Evolutionary conservation across 345 rosid species (phyloP).

Genomic region (Populus simonii): DNA sequence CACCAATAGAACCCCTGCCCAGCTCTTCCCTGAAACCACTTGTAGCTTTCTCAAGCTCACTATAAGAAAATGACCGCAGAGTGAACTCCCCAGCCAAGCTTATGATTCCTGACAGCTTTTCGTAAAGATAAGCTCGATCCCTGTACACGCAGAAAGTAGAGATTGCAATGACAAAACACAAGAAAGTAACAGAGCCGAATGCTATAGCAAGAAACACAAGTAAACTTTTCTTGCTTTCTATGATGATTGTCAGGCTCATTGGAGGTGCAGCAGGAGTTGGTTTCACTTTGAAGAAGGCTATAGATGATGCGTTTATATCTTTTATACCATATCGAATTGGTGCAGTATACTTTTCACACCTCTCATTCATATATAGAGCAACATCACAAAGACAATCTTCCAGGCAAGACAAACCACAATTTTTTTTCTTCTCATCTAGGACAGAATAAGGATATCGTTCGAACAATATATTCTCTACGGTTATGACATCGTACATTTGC

Average conservation of each 20-base stretch:
- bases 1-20: no score
- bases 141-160: constrained; percentile 15
- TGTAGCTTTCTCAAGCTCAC: no score
- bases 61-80: constrained; percentile 15
- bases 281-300: no score
- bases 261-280: no score
- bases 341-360: not conserved
- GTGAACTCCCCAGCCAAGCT: constrained; percentile 16
- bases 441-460: not conserved
- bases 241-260: no score
- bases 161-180: constrained; percentile 13
- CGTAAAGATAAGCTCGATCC: constrained; percentile 8
- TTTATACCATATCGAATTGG: constrained; percentile 4
- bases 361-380: not conserved
- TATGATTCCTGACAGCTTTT: not conserved
- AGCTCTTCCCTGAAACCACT: no score
- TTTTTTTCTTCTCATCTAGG: not conserved
- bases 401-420: constrained; percentile 6
- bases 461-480: constrained; percentile 1
- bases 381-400: constrained; percentile 9
- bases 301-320: no score
- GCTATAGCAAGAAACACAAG: constrained; percentile 4
- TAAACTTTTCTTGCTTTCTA: no score
- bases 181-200: constrained; percentile 6
- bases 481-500: not conserved